These are phyloP conservation scores for Xylaria acuta DNA, from an alignment of 495 filamentous ascomycete species.

Conservation along the genomic window DNA sequence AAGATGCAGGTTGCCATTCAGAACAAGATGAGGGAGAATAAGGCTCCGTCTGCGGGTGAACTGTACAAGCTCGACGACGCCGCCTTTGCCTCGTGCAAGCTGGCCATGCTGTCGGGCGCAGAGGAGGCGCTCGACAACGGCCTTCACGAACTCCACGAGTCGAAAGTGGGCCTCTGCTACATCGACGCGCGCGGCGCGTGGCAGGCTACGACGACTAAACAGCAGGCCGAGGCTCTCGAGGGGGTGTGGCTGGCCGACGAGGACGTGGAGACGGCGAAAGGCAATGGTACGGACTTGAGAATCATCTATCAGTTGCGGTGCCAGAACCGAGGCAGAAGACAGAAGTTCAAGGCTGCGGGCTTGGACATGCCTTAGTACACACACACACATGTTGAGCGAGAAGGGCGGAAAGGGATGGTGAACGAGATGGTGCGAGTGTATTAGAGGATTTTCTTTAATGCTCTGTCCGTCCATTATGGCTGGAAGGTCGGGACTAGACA, in stretches of 20 bases:
- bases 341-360: slow-evolving; percentile 4
- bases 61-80: slow-evolving; percentile 13
- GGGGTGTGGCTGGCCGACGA: slow-evolving; percentile 6
- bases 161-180: slow-evolving; percentile 12
- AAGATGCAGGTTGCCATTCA: slow-evolving; percentile 1
- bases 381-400: not conserved
- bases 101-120: slow-evolving; percentile 5
- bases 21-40: slow-evolving; percentile 9
- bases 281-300: not conserved
- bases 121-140: not conserved
- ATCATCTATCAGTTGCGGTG: not conserved
- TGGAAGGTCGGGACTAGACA: not conserved
- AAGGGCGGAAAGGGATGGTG: not conserved
- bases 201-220: slow-evolving; percentile 6
- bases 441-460: not conserved
- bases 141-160: not conserved
- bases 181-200: not conserved
- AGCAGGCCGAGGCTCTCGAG: slow-evolving; percentile 13
- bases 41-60: not conserved
- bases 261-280: not conserved
- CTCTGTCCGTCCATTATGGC: not conserved
- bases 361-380: slow-evolving; percentile 12
- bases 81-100: slow-evolving; percentile 11
- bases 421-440: not conserved
- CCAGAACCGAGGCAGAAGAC: not conserved